These are phyloP conservation scores for Daldinia concentrica DNA, from an alignment of 495 filamentous ascomycete species.

Conservation along the genomic window DNA sequence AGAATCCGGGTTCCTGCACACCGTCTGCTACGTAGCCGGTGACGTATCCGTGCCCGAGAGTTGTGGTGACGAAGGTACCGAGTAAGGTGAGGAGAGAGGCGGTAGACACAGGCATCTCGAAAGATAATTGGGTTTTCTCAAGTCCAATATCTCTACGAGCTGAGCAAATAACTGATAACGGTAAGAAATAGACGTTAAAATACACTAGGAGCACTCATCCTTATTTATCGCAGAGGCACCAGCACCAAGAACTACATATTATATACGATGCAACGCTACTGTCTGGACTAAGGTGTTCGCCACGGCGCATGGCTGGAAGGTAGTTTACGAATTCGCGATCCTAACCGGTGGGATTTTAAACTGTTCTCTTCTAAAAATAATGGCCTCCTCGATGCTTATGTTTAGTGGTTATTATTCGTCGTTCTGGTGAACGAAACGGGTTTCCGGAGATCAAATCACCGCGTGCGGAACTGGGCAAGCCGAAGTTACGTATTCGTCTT, in stretches of 20 bases:
- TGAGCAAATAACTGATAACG: background rate
- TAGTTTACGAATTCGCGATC: background rate
- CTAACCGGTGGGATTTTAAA: conserved; percentile 19
- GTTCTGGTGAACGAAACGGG: conserved; percentile 21
- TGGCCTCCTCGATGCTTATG: background rate
- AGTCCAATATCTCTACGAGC: background rate
- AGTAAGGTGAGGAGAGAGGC: conserved; percentile 42
- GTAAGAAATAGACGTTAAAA: background rate
- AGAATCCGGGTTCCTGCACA: conserved; percentile 42
- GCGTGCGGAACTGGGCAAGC: conserved; percentile 33
- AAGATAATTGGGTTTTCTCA: background rate
- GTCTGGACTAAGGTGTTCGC: background rate
- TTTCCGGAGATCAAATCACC: conserved; percentile 33
- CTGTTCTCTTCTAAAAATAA: conserved; percentile 14
- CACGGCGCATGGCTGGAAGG: conserved; percentile 7
- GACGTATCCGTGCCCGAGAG: conserved; percentile 46
- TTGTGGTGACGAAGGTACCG: conserved; percentile 48
- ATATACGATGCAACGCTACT: conserved; percentile 24
- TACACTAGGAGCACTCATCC: conserved; percentile 1
- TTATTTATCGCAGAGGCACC: conserved; percentile 23
- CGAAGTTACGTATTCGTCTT: conserved; percentile 37
- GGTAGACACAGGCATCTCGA: conserved; percentile 37
- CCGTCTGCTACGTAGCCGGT: conserved; percentile 43
- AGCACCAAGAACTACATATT: conserved; percentile 10
- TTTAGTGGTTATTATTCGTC: conserved; percentile 27